Evolutionary conservation across 2,329 filamentous ascomycete species (phyloP).

Genomic region (Cladosporium colombiae): DNA sequence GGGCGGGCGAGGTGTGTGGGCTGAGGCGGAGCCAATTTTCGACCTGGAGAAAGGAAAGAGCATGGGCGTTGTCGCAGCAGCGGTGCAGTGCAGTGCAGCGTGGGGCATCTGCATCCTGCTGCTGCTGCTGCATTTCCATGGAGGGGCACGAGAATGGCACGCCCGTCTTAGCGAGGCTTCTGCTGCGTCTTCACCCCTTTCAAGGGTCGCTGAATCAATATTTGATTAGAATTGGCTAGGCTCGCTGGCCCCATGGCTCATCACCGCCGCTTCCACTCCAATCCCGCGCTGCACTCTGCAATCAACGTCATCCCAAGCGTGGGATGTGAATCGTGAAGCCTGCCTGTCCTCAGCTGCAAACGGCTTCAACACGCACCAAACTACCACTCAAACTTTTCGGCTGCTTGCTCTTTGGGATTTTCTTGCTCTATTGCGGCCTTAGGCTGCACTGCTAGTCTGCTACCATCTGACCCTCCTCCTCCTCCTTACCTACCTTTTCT

Average conservation of each 20-base stretch:
- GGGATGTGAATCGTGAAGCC: background rate
- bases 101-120: background rate
- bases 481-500: background rate
- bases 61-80: background rate
- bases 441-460: background rate
- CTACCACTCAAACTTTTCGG: background rate
- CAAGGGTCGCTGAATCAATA: background rate
- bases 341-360: background rate
- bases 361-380: background rate
- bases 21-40: conserved; percentile 6
- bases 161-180: background rate
- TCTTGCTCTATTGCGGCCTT: background rate
- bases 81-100: background rate
- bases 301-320: background rate
- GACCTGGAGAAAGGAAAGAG: background rate
- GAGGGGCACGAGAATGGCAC: conserved; percentile 1
- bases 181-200: background rate
- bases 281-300: background rate
- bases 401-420: background rate
- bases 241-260: background rate
- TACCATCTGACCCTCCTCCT: background rate
- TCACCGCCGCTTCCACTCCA: background rate
- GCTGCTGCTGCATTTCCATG: background rate
- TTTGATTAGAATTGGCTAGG: background rate
- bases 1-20: background rate